Base-by-base conservation (phyloP, 768 basidiomycete genomes). In the Lepiota subincarnata region DNA sequence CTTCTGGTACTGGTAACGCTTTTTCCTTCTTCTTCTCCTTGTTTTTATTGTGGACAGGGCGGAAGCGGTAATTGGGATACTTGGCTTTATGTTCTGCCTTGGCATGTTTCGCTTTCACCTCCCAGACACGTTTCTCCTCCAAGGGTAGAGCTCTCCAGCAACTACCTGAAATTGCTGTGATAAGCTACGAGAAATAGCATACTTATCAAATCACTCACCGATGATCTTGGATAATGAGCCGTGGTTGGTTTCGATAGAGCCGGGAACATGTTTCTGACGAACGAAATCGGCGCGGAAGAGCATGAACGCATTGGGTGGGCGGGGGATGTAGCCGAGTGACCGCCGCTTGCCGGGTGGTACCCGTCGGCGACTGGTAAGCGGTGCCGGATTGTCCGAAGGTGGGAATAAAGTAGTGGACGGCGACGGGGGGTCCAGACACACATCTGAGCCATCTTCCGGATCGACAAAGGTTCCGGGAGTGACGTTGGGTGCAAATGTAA, bases 221-320 rank as follows among this genome's bases (percentile, higher is more conserved):
- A 88, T 80, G 59, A 89, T 88, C 76, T 86, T 87, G 11, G 82
- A 84, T 26, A 88, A 64, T 22, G 83, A 84, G 56, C 83, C 83
- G 68, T 87, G 86, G 62, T 86, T 86, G 24, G 84, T 84, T 73
- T 88, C 89, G 56, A 90, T 85, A 18, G 80, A 82, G 14, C 86
- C 84, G 1, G 87, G 84, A 54, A 91, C 87, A 60, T 89, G 87
- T 60, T 87, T 86, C 61, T 80, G 84, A 61, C 85, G 77, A 57
- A 90, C 86, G 68, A 90, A 89, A 45, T 87, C 84, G 3, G 87
- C 87, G 52, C 89, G 81, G 74, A 91, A 92, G 59, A 92, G 78
- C 75, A 92, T 92, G 73, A 91, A 92, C 7, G 89, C 89, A 57
- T 92, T 92, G 4, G 89, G 86, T 0, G 89, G 89, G 18, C 89